Evolutionary conservation across 2,329 filamentous ascomycete species (phyloP).

Genomic region (Pseudophaeomoniella oleicola): DNA sequence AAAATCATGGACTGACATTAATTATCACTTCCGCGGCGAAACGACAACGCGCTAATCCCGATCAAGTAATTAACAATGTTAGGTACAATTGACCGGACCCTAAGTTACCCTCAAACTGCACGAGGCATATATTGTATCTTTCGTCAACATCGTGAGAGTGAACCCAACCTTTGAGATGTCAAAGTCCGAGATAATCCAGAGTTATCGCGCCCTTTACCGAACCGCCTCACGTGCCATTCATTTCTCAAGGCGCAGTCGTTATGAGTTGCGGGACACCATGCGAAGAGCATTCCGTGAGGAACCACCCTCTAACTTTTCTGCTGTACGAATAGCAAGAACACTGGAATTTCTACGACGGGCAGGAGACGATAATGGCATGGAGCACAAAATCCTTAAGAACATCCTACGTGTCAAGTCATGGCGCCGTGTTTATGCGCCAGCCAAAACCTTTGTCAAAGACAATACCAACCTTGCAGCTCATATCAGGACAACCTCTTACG

Average conservation of each 20-base stretch:
- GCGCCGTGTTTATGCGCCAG: constrained; percentile 20
- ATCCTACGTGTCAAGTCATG: constrained; percentile 28
- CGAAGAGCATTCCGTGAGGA: constrained; percentile 26
- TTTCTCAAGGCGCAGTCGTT: constrained; percentile 42
- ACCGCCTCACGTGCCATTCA: constrained; percentile 38
- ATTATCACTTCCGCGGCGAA: too few relatives aligned
- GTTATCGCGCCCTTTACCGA: constrained; percentile 44
- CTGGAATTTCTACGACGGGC: constrained; percentile 29
- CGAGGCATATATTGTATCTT: too few relatives aligned
- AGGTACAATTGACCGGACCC: too few relatives aligned
- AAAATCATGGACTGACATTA: too few relatives aligned
- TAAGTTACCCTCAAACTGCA: too few relatives aligned
- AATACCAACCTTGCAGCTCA: constrained; percentile 12
- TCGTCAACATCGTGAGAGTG: too few relatives aligned
- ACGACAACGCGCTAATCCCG: too few relatives aligned
- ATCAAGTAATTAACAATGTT: too few relatives aligned
- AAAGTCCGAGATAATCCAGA: constrained; percentile 25
- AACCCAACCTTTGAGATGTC: too few relatives aligned
- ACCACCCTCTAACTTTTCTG: constrained; percentile 20
- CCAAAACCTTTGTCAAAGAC: constrained; percentile 7
- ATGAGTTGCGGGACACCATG: constrained; percentile 32
- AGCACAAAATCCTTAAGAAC: constrained; percentile 33
- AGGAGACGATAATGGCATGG: constrained; percentile 21
- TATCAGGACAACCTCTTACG: constrained; percentile 19
- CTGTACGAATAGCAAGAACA: constrained; percentile 27